Evolutionary conservation across 169 alveolate species (phyloP), one percentile per base, ranked within the genome.

Genomic region (Cryptosporidium viatorum): DNA sequence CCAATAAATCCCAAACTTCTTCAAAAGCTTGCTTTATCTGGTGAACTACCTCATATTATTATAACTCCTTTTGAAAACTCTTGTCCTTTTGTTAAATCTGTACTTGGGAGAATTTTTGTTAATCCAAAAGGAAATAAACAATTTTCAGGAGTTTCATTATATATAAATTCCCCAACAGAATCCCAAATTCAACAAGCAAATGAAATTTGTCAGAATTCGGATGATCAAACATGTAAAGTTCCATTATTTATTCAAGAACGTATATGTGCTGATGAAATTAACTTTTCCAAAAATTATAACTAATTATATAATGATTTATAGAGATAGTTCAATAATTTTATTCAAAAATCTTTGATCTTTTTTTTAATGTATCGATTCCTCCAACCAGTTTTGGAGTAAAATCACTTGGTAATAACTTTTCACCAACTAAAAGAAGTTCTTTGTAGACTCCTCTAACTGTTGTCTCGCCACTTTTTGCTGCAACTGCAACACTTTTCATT

Each of bases 381-480:
- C 89, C 89, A 62, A 43, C 62, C 12, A 80, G 23, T 9, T 65
- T 80, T 14, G 89, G 89, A 59, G 52, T 50, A 60, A 80, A 80
- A 80, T 80, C 89, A 26, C 37, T 62, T 37, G 89, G 89, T 39
- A 80, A 50, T 16, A 80, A 37, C 23, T 80, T 80, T 14, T 80
- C 75, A 62, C 89, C 89, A 29, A 62, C 75, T 8, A 41, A 65
- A 31, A 80, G 35, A 21, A 80, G 70, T n/a, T 80, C 89, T 26
- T 50, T 80, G 39, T 80, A 80, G 10, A 80, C 75, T 2, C 75
- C 75, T 80, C 89, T 80, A 43, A 80, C 89, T 62, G 89, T 80
- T 21, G 89, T 80, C 26, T 80, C 89, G 3, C 89, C 89, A 65
- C 89, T 80, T 80, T 80, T 80, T 29, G 89, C 89, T 60, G 89